Conservation (phyloP, 495 filamentous ascomycete genomes). For the Aspergillus panamensis region DNA sequence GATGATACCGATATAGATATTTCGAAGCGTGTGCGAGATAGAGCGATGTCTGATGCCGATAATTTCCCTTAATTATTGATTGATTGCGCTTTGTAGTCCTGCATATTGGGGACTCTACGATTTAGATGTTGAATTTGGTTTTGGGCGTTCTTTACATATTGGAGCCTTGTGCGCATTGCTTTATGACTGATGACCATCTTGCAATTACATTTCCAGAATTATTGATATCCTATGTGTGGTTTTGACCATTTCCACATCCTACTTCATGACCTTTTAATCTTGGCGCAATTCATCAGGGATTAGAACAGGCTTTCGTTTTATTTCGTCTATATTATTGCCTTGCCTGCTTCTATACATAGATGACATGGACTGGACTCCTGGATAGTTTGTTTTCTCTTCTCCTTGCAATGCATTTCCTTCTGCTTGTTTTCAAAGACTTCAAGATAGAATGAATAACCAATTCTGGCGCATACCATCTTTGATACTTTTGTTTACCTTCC, state of each 20-base stretch:
- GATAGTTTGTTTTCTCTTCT: not conserved
- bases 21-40: slow-evolving; percentile 37
- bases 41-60: slow-evolving; percentile 30
- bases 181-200: slow-evolving; percentile 1
- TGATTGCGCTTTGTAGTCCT: not conserved
- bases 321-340: not conserved
- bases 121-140: not conserved
- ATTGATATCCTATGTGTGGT: not conserved
- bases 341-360: not conserved
- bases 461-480: too few species aligned
- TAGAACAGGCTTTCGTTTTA: not conserved
- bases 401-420: not conserved
- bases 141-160: not conserved
- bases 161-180: not conserved
- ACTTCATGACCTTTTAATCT: not conserved
- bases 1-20: slow-evolving; percentile 61
- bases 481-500: too few species aligned
- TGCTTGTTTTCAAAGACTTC: not conserved
- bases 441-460: not conserved
- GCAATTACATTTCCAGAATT: not conserved
- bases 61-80: slow-evolving; percentile 1
- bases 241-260: not conserved
- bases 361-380: not conserved
- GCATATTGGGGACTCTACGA: not conserved
- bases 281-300: not conserved